Percentiles rank a stretch among this genome's conserved stretches.
Conservation (phyloP, 2,329 filamentous ascomycete genomes). For the Drechslerella coelobrocha region DNA sequence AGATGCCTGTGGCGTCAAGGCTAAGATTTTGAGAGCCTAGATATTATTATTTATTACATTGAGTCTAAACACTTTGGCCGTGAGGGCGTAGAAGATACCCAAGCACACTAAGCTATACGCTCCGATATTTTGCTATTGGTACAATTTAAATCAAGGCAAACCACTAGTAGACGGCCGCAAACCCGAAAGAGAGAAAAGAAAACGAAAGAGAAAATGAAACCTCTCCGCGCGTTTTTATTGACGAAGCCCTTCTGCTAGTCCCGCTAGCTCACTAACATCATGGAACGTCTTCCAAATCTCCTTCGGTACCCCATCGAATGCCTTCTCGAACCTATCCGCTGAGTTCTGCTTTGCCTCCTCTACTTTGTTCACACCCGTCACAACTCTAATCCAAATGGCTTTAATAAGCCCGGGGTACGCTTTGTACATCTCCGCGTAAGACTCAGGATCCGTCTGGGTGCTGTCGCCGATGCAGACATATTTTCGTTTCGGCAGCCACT, state of each 20-base stretch:
- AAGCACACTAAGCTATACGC: no score
- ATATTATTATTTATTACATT: no score
- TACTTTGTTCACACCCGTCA: slow-evolving; percentile 58
- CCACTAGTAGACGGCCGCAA: no score
- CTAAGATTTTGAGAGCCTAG: no score
- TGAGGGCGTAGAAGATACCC: no score
- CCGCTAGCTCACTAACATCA: slow-evolving; percentile 70
- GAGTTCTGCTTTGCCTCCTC: slow-evolving; percentile 70
- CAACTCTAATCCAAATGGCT: slow-evolving; percentile 66
- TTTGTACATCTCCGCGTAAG: slow-evolving; percentile 79
- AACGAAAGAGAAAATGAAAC: no score
- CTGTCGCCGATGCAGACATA: slow-evolving; percentile 89
- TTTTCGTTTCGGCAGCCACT: slow-evolving; percentile 78
- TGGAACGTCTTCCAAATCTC: slow-evolving; percentile 83
- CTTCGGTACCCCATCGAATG: slow-evolving; percentile 76
- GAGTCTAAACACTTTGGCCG: no score
- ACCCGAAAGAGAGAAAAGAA: no score
- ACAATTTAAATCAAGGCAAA: no score
- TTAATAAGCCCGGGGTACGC: slow-evolving; percentile 77
- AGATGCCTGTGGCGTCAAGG: no score
- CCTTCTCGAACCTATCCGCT: slow-evolving; percentile 77
- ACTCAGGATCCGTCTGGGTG: slow-evolving; percentile 88
- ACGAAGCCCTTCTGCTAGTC: slow-evolving; percentile 56
- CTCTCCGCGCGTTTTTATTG: no score
- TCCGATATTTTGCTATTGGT: no score